These are phyloP conservation scores for Carpinus fangiana DNA, from an alignment of 306 rosid genomes.

Conservation along the genomic window DNA sequence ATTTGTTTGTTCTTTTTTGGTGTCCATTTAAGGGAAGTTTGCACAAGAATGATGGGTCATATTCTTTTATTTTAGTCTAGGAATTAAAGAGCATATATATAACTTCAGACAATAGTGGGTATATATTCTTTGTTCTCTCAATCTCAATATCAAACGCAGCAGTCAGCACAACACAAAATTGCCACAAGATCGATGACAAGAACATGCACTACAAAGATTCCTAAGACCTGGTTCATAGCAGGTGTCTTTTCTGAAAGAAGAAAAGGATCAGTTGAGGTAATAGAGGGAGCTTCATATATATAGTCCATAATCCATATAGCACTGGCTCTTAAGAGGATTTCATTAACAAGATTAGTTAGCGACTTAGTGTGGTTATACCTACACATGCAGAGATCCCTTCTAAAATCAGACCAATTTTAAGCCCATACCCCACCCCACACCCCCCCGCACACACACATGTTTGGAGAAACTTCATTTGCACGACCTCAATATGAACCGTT, in stretches of 20 bases:
- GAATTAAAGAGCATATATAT: too few relatives aligned
- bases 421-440: too few relatives aligned
- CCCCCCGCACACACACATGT: too few relatives aligned
- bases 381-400: too few relatives aligned
- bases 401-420: too few relatives aligned
- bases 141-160: neutral
- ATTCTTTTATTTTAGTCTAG: too few relatives aligned
- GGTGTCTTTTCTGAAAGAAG: neutral
- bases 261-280: neutral
- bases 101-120: neutral
- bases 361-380: too few relatives aligned
- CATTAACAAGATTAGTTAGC: neutral
- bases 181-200: too few relatives aligned
- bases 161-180: neutral
- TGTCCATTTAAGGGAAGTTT: neutral
- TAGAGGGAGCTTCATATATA: neutral
- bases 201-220: slow-evolving; percentile 1
- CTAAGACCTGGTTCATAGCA: slow-evolving; percentile 1
- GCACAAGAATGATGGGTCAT: neutral
- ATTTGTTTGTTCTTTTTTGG: too few relatives aligned
- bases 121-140: neutral
- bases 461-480: too few relatives aligned
- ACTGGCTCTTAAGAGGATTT: neutral
- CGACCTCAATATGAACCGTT: too few relatives aligned
- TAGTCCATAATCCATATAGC: neutral